Base-by-base conservation (phyloP, 1,284 basidiomycete species). In the Golubevia pallescens region DNA sequence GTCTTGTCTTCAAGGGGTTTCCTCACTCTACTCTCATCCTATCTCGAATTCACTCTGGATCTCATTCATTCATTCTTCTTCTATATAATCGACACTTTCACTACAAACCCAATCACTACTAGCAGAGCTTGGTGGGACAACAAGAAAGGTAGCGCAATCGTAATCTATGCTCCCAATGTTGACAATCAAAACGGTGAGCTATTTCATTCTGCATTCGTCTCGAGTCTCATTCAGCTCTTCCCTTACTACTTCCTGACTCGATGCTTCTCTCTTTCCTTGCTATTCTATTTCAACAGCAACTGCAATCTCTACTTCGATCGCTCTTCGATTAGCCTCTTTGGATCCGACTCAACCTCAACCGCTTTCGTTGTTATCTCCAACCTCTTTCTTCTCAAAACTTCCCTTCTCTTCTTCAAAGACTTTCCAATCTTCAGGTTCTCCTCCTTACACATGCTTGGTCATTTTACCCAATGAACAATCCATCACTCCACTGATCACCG, bases 361-460 rank as follows among this genome's bases (percentile, higher is more conserved):
- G 8, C 42, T 48, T 48, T 48, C 42, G 42, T 16, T 48, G 16
- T 16, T 48, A 10, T 48, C 42, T 48, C 42, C 42, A 48, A 48
- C 42, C 42, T 48, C 42, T 48, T 48, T 48, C 42, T 48, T 48
- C 42, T 48, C 42, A 48, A 48, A 16, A 48, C 42, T 48, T 13
- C 42, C 42, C 13, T 48, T 48, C 42, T 48, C 42, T 48, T 48
- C 42, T 48, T 48, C 42, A 48, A 10, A 13, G 10, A 48, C 13
- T 48, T 48, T 16, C 16, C 42, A 48, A 16, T 48, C 42, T 16
- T 13, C 42, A 48, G 42, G 42, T 13, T 48, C 42, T 13, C 66
- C 68, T 3, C 73, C 73, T 3, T 73, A 73, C n/a, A 73, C 70
- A 2, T 75, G 73, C 68, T 69, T 75, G 21, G 70, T 75, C 1